Evolutionary conservation across 352 stramenopile genomes (phyloP).

Genomic region (Phytophthora pini): DNA sequence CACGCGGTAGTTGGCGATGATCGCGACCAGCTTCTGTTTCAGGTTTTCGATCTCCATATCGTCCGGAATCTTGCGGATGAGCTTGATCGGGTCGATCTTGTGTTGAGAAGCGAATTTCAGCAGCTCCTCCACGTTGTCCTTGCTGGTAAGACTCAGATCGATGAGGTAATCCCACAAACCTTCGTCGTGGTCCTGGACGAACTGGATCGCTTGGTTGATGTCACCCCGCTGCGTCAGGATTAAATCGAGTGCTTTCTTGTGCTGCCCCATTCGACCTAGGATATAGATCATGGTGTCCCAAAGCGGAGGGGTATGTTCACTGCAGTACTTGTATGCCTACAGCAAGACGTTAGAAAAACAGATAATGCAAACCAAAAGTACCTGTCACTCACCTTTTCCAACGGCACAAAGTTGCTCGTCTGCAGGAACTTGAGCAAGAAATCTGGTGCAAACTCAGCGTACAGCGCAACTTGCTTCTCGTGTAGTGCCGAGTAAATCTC

Average conservation of each 20-base stretch:
- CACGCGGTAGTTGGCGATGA: constrained; percentile 83
- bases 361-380: too few relatives aligned
- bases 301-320: constrained; percentile 67
- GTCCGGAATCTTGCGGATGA: constrained; percentile 87
- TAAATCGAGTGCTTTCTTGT: constrained; percentile 85
- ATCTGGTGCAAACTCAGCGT: constrained; percentile 67
- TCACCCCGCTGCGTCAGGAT: constrained; percentile 84
- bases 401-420: constrained; percentile 81
- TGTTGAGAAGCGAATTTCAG: constrained; percentile 76
- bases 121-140: constrained; percentile 77
- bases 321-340: constrained; percentile 84
- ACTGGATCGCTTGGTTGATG: constrained; percentile 86
- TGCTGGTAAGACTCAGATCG: constrained; percentile 78
- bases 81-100: constrained; percentile 87
- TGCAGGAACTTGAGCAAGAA: constrained; percentile 83
- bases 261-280: constrained; percentile 83
- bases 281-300: constrained; percentile 92
- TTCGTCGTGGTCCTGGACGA: constrained; percentile 80
- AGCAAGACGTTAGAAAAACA: constrained; percentile 6
- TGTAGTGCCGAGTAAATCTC: constrained; percentile 78
- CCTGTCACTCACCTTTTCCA: constrained; percentile 68
- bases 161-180: constrained; percentile 88
- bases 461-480: constrained; percentile 78
- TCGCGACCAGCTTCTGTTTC: constrained; percentile 82
- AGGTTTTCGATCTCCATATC: constrained; percentile 86